Evolutionary conservation across 139 green algal genomes (phyloP).

Genomic region (Chlamydomonas urium): DNA sequence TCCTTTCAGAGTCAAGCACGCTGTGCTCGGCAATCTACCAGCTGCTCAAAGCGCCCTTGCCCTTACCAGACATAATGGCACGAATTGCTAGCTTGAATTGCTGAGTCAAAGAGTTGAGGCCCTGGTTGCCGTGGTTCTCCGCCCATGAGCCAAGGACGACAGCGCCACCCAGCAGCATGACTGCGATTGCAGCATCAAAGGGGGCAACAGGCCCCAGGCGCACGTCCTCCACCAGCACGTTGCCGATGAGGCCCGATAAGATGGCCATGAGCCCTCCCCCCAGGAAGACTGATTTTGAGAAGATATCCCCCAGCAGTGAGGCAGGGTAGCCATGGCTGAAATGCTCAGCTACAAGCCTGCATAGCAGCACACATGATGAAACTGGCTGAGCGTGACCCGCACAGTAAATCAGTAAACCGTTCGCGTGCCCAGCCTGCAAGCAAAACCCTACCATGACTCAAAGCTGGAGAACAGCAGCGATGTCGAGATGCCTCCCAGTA

Average conservation of each 20-base stretch:
- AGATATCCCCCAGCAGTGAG: conserved; percentile 29
- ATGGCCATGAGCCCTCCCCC: conserved; percentile 95
- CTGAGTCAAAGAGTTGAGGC: conserved; percentile 23
- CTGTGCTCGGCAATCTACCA: no score
- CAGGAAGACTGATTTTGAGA: conserved; percentile 39
- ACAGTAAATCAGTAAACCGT: no score
- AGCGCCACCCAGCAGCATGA: conserved; percentile 68
- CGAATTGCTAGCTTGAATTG: conserved; percentile 53
- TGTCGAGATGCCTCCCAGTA: conserved; percentile 92
- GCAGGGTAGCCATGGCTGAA: conserved; percentile 24
- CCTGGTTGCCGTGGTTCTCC: conserved; percentile 84
- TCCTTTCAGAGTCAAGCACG: no score
- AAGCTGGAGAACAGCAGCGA: conserved; percentile 95
- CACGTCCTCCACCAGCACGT: conserved; percentile 25
- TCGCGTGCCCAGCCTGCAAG: no score
- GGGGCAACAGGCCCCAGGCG: conserved; percentile 64
- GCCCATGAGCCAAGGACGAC: conserved; percentile 79
- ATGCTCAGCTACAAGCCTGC: conserved; percentile 69
- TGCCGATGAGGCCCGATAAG: conserved; percentile 48
- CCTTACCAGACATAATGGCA: conserved; percentile 46
- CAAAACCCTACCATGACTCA: conserved; percentile 88
- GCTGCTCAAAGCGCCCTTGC: no score
- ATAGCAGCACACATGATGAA: no score
- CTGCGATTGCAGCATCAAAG: conserved; percentile 82
- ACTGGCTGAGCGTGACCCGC: no score